Conservation (phyloP, 2,329 filamentous ascomycete species). For the Periconia sp. region DNA sequence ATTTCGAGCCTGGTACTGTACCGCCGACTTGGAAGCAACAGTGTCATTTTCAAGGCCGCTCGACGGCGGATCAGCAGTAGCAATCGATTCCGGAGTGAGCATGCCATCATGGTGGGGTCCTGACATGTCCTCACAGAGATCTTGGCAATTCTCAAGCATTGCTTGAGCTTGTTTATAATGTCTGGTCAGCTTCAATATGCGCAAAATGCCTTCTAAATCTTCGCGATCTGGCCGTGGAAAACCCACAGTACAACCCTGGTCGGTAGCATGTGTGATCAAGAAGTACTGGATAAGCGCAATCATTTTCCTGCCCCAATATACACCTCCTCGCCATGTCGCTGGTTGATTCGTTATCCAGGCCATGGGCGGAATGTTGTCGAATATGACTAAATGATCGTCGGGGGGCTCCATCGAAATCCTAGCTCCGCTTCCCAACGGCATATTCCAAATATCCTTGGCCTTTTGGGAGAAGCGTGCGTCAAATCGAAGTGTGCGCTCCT, state of each 20-base stretch:
- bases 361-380: slow-evolving; percentile 3
- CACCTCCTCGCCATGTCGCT: neutral
- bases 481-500: neutral
- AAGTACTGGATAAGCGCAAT: slow-evolving; percentile 11
- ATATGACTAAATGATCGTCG: neutral
- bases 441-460: too few species aligned
- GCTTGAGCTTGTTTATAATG: slow-evolving; percentile 2
- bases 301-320: neutral
- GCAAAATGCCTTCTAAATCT: slow-evolving; percentile 1
- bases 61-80: too few species aligned
- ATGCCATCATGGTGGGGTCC: too few species aligned
- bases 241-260: neutral
- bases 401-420: too few species aligned
- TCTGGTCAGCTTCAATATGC: neutral
- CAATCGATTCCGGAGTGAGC: too few species aligned
- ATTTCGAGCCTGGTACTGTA: too few species aligned
- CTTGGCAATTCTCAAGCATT: too few species aligned
- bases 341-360: slow-evolving; percentile 5
- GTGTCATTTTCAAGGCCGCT: too few species aligned
- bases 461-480: neutral
- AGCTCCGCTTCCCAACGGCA: too few species aligned
- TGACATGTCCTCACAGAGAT: neutral
- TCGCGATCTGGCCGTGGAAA: slow-evolving; percentile 6
- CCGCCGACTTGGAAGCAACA: too few species aligned
- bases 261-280: slow-evolving; percentile 5